These are phyloP conservation scores for Blastocystis sp. DNA, from an alignment of 352 stramenopile genomes.

Conservation along the genomic window DNA sequence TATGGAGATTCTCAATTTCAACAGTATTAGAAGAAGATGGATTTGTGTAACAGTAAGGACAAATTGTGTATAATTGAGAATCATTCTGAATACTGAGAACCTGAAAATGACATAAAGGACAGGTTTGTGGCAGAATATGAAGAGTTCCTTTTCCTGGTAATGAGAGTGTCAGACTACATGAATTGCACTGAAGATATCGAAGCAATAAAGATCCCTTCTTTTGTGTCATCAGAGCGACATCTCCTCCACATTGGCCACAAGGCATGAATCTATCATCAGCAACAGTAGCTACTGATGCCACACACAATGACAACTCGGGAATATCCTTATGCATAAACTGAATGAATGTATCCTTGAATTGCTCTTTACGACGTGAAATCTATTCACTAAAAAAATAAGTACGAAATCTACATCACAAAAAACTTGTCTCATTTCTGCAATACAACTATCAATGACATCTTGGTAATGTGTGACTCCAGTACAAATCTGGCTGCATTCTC, in stretches of 20 bases:
- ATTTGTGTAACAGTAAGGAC: conserved; percentile 71
- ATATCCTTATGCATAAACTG: conserved; percentile 83
- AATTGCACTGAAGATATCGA: conserved; percentile 72
- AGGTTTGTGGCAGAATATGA: not conserved
- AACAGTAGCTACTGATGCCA: not conserved
- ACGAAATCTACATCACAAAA: conserved; percentile 71
- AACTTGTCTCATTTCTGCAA: conserved; percentile 80
- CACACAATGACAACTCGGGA: not conserved
- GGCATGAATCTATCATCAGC: not conserved
- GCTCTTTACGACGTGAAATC: conserved; percentile 75
- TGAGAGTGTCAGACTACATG: conserved; percentile 59
- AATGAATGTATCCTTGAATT: conserved; percentile 83
- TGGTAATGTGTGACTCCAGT: conserved; percentile 78
- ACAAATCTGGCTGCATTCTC: conserved; percentile 83
- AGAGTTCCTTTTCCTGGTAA: conserved; percentile 69
- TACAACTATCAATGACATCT: conserved; percentile 78
- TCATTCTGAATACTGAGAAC: conserved; percentile 68
- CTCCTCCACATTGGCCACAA: conserved; percentile 69
- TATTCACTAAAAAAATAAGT: conserved; percentile 72
- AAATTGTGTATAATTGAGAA: conserved; percentile 57
- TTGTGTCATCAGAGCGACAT: conserved; percentile 68
- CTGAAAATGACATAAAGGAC: conserved; percentile 71
- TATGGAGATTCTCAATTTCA: conserved; percentile 30
- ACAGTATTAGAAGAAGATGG: conserved; percentile 3
- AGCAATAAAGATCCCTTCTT: conserved; percentile 70